phyloP scores from a whole-genome alignment of 2,329 filamentous ascomycete genomes.

The Clonostachys rosea region DNA sequence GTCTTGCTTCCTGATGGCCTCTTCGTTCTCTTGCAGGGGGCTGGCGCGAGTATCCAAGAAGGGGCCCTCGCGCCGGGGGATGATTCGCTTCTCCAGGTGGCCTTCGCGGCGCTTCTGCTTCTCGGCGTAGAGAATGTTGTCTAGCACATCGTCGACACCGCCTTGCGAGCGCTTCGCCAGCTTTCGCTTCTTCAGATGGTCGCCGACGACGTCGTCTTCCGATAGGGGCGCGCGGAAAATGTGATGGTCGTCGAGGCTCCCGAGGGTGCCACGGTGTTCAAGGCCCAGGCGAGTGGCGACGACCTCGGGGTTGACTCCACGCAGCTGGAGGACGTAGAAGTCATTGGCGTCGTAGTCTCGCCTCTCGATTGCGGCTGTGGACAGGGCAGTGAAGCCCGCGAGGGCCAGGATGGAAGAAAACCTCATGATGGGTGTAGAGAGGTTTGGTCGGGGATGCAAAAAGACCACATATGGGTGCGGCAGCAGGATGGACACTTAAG shows the following conservation, averaged over 20 bases:
- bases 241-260: conserved; percentile 75
- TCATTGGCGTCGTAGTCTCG: conserved; percentile 79
- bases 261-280: conserved; percentile 74
- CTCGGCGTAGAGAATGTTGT: conserved; percentile 71
- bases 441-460: background rate
- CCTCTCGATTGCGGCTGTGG: conserved; percentile 40
- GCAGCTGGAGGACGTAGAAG: conserved; percentile 88
- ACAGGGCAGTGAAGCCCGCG: conserved; percentile 42
- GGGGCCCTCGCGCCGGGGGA: conserved; percentile 26
- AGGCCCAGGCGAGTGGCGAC: conserved; percentile 72
- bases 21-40: conserved; percentile 10
- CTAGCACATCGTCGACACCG: conserved; percentile 55
- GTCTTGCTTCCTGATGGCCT: conserved; percentile 52
- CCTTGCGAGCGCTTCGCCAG: conserved; percentile 56
- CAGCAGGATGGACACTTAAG: no score
- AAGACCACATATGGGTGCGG: background rate
- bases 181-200: conserved; percentile 46
- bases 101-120: conserved; percentile 56
- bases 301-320: conserved; percentile 58
- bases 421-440: conserved; percentile 35
- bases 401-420: conserved; percentile 46
- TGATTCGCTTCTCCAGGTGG: conserved; percentile 47
- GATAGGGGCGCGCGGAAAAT: conserved; percentile 73
- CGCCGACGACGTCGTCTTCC: conserved; percentile 53
- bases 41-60: background rate